Evolutionary conservation across 768 basidiomycete genomes (phyloP).

Genomic region (Stropharia rugosoannulata): DNA sequence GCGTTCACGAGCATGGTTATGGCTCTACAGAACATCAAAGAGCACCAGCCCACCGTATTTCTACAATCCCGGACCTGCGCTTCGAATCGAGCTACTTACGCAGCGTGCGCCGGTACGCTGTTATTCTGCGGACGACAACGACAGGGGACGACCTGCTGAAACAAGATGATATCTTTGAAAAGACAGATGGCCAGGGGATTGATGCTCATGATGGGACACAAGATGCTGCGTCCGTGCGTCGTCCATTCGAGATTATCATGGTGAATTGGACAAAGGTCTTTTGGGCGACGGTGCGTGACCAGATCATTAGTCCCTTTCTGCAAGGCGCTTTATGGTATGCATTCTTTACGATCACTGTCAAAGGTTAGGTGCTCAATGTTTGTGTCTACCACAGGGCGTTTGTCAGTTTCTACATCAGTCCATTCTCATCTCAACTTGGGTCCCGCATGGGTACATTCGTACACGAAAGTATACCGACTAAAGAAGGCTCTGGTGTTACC

Average conservation of each 20-base stretch:
- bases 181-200: background rate
- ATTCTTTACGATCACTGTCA: conserved; percentile 18
- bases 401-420: conserved; percentile 43
- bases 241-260: conserved; percentile 31
- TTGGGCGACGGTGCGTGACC: conserved; percentile 69
- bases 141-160: background rate
- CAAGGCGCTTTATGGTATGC: conserved; percentile 66
- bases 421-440: conserved; percentile 36
- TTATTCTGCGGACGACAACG: too few species aligned
- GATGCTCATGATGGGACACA: background rate
- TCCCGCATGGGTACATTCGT: conserved; percentile 30
- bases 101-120: conserved; percentile 49
- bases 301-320: conserved; percentile 63
- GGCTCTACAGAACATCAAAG: background rate
- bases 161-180: background rate
- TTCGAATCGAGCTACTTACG: conserved; percentile 73
- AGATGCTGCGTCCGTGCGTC: background rate
- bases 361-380: background rate
- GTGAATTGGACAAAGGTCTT: conserved; percentile 57
- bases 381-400: conserved; percentile 35
- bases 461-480: conserved; percentile 24
- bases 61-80: conserved; percentile 69
- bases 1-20: background rate
- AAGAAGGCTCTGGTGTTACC: conserved; percentile 39
- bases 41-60: conserved; percentile 34